phyloP scores from a whole-genome alignment of 306 rosid genomes.

The Ochetophila trinervis region DNA sequence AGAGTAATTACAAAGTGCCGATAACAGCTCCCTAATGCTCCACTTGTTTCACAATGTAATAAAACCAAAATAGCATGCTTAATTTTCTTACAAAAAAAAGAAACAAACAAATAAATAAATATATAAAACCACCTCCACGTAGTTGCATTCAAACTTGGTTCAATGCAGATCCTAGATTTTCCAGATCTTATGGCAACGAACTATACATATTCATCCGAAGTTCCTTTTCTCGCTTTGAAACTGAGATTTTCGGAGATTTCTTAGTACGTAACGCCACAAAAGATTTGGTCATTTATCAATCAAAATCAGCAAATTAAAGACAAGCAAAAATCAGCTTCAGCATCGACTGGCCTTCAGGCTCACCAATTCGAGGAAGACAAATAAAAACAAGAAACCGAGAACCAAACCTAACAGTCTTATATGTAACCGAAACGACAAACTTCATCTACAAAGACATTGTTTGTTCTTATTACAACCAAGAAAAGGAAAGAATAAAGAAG shows the following conservation, averaged over 20 bases:
- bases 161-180: constrained; percentile 11
- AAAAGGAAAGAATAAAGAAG: neutral
- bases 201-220: neutral
- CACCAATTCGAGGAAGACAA: constrained; percentile 11
- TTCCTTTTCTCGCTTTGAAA: constrained; percentile 2
- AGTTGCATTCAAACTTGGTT: constrained; percentile 4
- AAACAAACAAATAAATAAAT: neutral
- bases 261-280: neutral
- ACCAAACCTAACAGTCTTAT: neutral
- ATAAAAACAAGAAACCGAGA: neutral
- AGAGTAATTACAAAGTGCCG: no score
- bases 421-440: neutral
- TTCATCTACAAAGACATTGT: neutral
- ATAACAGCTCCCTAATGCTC: neutral
- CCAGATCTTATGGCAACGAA: constrained; percentile 24
- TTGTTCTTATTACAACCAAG: neutral
- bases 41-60: neutral
- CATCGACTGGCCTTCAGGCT: neutral
- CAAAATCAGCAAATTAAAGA: constrained; percentile 7
- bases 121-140: neutral
- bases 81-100: neutral
- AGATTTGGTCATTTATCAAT: neutral
- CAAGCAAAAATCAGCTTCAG: neutral
- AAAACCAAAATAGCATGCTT: neutral
- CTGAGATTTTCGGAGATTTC: constrained; percentile 1